Evolutionary conservation across 495 filamentous ascomycete genomes (phyloP).

Genomic region (Apiosordaria backusii): DNA sequence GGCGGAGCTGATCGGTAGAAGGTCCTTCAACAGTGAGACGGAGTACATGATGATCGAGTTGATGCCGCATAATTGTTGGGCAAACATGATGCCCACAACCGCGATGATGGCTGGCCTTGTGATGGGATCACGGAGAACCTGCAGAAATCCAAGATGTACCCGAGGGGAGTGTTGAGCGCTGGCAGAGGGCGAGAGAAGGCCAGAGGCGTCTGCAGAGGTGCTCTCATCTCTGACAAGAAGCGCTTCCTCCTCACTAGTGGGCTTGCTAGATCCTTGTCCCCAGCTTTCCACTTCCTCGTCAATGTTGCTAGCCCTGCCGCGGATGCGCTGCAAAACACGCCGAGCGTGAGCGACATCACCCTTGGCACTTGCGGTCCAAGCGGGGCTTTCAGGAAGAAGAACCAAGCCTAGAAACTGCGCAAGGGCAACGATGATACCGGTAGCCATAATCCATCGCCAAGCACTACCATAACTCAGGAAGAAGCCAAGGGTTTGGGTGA

Average conservation of each 20-base stretch:
- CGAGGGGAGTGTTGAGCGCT: constrained; percentile 32
- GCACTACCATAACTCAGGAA: constrained; percentile 73
- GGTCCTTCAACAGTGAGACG: constrained; percentile 73
- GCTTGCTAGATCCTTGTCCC: constrained; percentile 41
- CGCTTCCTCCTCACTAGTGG: constrained; percentile 44
- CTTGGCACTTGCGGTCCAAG: constrained; percentile 69
- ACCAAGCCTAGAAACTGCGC: constrained; percentile 64
- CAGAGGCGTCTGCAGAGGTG: constrained; percentile 41
- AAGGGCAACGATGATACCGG: constrained; percentile 65
- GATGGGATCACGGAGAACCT: constrained; percentile 58
- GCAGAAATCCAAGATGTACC: constrained; percentile 60
- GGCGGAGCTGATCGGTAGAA: constrained; percentile 73
- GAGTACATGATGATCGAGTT: constrained; percentile 99
- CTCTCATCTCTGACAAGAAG: constrained; percentile 36
- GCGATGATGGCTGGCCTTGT: constrained; percentile 77
- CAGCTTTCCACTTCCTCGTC: constrained; percentile 68
- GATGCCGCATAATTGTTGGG: constrained; percentile 88
- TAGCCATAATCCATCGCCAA: constrained; percentile 79
- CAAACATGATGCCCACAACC: constrained; percentile 85
- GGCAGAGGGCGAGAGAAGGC: constrained; percentile 31
- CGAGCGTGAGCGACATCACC: constrained; percentile 59
- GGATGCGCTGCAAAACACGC: constrained; percentile 65
- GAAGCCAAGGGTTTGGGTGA: constrained; percentile 78
- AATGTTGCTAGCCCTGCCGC: constrained; percentile 65
- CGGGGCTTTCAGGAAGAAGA: constrained; percentile 77